Evolutionary conservation across 306 rosid genomes (phyloP).

Genomic region (Quercus wislizeni): DNA sequence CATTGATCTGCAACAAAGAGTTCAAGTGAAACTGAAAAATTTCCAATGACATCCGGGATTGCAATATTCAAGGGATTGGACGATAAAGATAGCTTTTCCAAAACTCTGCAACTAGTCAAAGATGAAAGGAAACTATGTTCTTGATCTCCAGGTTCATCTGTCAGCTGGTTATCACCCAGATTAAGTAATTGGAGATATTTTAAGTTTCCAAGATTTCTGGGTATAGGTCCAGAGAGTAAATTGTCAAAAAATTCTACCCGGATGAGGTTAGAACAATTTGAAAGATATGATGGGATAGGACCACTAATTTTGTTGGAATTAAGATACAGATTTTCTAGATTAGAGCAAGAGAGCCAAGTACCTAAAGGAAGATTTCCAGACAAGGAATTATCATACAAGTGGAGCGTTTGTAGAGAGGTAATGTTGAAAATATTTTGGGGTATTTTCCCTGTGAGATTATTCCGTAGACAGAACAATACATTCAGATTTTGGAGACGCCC

Average conservation of each 20-base stretch:
- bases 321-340: accelerated
- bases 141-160: background rate
- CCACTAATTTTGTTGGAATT: background rate
- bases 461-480: background rate
- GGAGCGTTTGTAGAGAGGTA: background rate
- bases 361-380: background rate
- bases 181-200: background rate
- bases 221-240: background rate
- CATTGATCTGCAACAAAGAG: too few species aligned
- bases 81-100: background rate
- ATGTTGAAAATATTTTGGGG: background rate
- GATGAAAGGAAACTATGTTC: background rate
- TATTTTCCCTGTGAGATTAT: background rate
- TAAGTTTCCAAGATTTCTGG: background rate
- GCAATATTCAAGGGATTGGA: background rate
- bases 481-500: background rate
- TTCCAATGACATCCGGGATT: background rate
- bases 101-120: background rate
- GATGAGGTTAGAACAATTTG: background rate
- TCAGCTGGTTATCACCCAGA: background rate
- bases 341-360: background rate
- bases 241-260: accelerated
- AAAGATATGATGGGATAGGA: background rate
- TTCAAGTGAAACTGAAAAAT: background rate
- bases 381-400: background rate